These are phyloP conservation scores for Trichoderma sp. DNA, from an alignment of 2,329 filamentous ascomycete species.

Conservation along the genomic window DNA sequence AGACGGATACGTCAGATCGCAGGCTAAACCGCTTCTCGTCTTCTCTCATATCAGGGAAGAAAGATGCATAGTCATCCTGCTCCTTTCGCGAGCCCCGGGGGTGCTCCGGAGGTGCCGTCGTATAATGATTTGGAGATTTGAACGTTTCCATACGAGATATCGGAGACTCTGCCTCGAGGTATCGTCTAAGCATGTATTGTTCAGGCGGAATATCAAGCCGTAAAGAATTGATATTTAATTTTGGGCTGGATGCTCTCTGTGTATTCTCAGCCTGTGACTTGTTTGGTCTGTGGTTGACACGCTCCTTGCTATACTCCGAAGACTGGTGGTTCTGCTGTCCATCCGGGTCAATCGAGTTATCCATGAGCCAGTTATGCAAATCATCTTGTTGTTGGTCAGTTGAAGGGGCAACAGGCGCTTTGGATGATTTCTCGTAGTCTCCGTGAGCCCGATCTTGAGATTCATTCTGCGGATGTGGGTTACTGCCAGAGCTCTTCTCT, in stretches of 20 bases:
- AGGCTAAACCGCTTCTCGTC: constrained; percentile 21
- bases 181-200: constrained; percentile 19
- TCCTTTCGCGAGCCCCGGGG: neutral
- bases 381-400: neutral
- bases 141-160: neutral
- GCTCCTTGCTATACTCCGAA: neutral
- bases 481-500: neutral
- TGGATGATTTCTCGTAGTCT: neutral
- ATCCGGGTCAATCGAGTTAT: neutral
- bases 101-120: neutral
- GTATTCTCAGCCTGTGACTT: neutral
- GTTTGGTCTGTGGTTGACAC: neutral
- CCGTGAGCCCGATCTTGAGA: neutral
- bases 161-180: constrained; percentile 19
- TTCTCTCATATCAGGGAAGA: constrained; percentile 1
- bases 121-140: neutral
- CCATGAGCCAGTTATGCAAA: neutral
- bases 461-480: neutral
- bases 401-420: neutral
- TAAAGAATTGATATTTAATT: neutral
- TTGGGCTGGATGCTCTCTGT: neutral
- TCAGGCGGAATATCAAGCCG: constrained; percentile 8
- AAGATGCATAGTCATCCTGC: neutral
- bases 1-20: constrained; percentile 25
- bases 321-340: neutral